Percentiles rank a stretch among this genome's conserved stretches.
phyloP scores from a whole-genome alignment of 1,284 basidiomycete species.

The Earliella scabrosa region DNA sequence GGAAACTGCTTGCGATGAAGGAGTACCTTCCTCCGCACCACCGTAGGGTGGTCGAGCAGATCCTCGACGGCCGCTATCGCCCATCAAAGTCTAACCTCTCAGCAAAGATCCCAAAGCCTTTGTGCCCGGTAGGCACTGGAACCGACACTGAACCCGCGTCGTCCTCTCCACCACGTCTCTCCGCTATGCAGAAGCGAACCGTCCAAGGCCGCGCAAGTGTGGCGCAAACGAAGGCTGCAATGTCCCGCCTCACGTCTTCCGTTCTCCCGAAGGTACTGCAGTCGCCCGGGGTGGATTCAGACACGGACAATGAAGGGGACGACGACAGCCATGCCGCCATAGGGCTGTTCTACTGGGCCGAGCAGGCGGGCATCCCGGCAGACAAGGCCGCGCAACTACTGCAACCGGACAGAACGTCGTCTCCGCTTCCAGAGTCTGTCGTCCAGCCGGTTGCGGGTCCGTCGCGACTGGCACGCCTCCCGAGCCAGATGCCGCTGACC shows the following conservation, averaged over 20 bases:
- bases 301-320: slow-evolving; percentile 27
- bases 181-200: background rate
- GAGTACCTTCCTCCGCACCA: slow-evolving; percentile 44
- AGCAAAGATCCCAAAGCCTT: background rate
- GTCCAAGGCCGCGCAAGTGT: slow-evolving; percentile 28
- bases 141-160: background rate
- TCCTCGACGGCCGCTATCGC: slow-evolving; percentile 21
- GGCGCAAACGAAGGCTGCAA: slow-evolving; percentile 27
- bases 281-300: slow-evolving; percentile 31
- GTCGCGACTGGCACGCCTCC: slow-evolving; percentile 2
- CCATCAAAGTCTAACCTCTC: background rate
- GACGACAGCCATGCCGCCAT: slow-evolving; percentile 24
- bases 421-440: slow-evolving; percentile 4
- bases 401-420: slow-evolving; percentile 7
- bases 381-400: background rate
- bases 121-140: background rate
- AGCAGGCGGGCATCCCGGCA: slow-evolving; percentile 15
- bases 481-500: slow-evolving; percentile 15
- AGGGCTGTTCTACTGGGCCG: slow-evolving; percentile 27
- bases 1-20: slow-evolving; percentile 48
- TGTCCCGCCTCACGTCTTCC: slow-evolving; percentile 24
- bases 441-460: slow-evolving; percentile 10
- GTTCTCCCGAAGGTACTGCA: slow-evolving; percentile 10
- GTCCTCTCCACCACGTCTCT: background rate
- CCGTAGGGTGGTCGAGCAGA: slow-evolving; percentile 29